These are phyloP conservation scores for Elongisporangium senticosum DNA, from an alignment of 352 stramenopile genomes.

Conservation along the genomic window DNA sequence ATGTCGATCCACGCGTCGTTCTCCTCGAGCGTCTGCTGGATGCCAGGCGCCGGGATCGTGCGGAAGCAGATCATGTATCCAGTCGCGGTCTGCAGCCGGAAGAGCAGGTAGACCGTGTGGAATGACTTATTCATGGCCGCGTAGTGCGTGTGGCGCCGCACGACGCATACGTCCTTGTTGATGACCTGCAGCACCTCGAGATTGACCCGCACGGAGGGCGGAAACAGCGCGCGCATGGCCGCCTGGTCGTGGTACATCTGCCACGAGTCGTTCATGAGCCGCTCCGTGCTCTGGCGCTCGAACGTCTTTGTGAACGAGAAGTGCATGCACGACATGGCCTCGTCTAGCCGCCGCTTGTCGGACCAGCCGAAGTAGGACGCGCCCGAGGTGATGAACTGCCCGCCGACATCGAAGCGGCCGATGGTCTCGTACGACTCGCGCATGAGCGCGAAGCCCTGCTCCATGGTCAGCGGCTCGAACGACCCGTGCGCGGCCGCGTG, in stretches of 20 bases:
- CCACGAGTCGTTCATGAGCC: constrained; percentile 46
- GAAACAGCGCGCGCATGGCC: constrained; percentile 54
- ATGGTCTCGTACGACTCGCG: constrained; percentile 53
- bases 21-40: constrained; percentile 41
- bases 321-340: constrained; percentile 38
- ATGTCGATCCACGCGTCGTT: constrained; percentile 56
- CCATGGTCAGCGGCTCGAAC: constrained; percentile 21
- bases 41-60: constrained; percentile 41
- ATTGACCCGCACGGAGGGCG: constrained; percentile 30
- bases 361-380: constrained; percentile 52
- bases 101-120: constrained; percentile 70
- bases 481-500: constrained; percentile 23
- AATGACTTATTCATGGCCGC: constrained; percentile 38
- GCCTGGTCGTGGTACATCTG: constrained; percentile 36
- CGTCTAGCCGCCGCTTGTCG: constrained; percentile 42
- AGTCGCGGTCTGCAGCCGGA: constrained; percentile 39
- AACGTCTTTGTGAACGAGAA: constrained; percentile 61
- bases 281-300: constrained; percentile 19
- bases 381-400: constrained; percentile 43
- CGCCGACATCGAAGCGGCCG: constrained; percentile 31
- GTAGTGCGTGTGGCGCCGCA: constrained; percentile 57
- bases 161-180: constrained; percentile 42
- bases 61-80: constrained; percentile 68
- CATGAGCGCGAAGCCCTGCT: constrained; percentile 42
- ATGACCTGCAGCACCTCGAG: constrained; percentile 44